Percentiles rank a stretch among this genome's conserved stretches.
Conservation (phyloP, 169 alveolate species). For the Nephromyces sp. region DNA sequence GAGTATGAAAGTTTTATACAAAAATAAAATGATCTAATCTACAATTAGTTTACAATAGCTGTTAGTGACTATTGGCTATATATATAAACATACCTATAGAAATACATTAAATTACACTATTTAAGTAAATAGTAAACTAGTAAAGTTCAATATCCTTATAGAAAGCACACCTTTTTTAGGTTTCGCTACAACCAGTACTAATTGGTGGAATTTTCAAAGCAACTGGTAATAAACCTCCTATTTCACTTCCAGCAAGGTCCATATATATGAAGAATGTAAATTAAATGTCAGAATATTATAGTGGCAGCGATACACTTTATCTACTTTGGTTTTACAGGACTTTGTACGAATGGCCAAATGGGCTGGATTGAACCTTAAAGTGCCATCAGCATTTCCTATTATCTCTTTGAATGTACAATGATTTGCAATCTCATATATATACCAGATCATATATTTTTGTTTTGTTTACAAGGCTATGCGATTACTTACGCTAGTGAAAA, state of each 20-base stretch:
- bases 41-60: too few species aligned
- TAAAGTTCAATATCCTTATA: too few species aligned
- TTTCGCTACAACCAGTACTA: background rate
- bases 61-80: too few species aligned
- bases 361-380: background rate
- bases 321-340: background rate
- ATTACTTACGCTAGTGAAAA: background rate
- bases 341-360: background rate
- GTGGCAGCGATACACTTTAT: background rate
- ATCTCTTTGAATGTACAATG: background rate
- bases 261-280: background rate
- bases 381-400: background rate
- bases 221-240: constrained; percentile 1
- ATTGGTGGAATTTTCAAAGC: constrained; percentile 11
- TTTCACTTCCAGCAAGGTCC: background rate
- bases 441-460: background rate
- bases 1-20: too few species aligned
- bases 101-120: too few species aligned
- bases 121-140: too few species aligned
- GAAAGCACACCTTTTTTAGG: too few species aligned
- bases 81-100: too few species aligned
- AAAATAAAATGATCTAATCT: too few species aligned
- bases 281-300: background rate
- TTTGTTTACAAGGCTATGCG: constrained; percentile 6
- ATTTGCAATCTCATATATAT: background rate